Base-by-base conservation (phyloP, 2,329 filamentous ascomycete species). In the Metarhizium robertsii region DNA sequence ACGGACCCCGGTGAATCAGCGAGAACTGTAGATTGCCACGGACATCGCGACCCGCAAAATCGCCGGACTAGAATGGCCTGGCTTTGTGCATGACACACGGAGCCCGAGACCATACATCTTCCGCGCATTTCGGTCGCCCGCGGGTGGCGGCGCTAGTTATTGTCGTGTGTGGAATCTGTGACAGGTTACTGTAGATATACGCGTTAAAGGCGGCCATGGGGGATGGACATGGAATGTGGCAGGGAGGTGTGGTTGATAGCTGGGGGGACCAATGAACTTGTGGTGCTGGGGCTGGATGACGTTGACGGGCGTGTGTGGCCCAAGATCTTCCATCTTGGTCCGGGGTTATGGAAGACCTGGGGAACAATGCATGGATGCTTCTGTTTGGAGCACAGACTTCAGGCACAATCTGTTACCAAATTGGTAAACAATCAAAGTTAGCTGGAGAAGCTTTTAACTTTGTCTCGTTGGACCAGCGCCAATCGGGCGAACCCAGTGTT, bases 81-180 rank as follows among this genome's bases (percentile, higher is more conserved):
- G n/a, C 43, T 11, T 46, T 16, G 36, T 4, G 14, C 48, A 55
- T 43, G 34, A 48, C 45, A 34, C 42, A 52, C 52, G 49, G 49
- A 30, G 36, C 46, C 49, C 55, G 52, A 52, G 30, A 42, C 34
- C 4, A 32, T 52, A 47, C 53, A 52, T 57, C 20, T 29, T 54
- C 55, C 53, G 55, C 32, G 49, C 18, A 6, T 36, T 30, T 43
- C 55, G 53, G 55, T 18, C 14, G 52, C 25, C 55, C 55, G 55
- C 55, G 53, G 55, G 45, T 11, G 29, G 54, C 45, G 50, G n/a
- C 18, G 43, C 49, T 32, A 40, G 38, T 16, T 40, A 40, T 14
- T 16, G 14, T 40, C 11, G 13, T 40, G 38, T n/a, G 38, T 25
- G 34, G 34, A 36, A 8, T 36, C 8, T 13, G 34, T 36, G 11